phyloP scores from a whole-genome alignment of 2,329 filamentous ascomycete species.

The Trichoderma sp. region DNA sequence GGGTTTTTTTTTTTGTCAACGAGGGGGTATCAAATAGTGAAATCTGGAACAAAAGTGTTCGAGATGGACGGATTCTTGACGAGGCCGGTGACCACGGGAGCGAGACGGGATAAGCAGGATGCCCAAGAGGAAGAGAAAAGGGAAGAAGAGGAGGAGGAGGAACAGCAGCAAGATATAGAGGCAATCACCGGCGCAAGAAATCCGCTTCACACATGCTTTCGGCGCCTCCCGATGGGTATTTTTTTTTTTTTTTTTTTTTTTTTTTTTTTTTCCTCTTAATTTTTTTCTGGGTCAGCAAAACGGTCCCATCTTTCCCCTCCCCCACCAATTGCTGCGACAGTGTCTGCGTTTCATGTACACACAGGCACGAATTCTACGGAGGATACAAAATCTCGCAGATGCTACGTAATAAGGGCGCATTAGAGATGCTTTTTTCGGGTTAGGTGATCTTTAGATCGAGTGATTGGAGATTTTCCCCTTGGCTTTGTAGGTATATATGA shows the following conservation, averaged over 20 bases:
- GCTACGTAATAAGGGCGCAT: background rate
- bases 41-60: background rate
- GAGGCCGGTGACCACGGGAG: slow-evolving; percentile 12
- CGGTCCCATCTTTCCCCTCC: background rate
- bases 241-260: slow-evolving; percentile 23
- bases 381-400: too few relatives aligned
- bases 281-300: background rate
- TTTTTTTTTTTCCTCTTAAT: slow-evolving; percentile 22
- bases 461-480: background rate
- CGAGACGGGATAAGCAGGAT: slow-evolving; percentile 9
- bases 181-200: slow-evolving; percentile 7
- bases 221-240: slow-evolving; percentile 18
- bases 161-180: slow-evolving; percentile 8
- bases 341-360: background rate
- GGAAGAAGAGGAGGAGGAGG: slow-evolving; percentile 13
- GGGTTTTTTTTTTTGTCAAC: background rate
- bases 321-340: slow-evolving; percentile 8
- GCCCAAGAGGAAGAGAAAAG: slow-evolving; percentile 23
- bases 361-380: background rate
- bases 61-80: background rate
- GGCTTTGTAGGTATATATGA: background rate
- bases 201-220: slow-evolving; percentile 15
- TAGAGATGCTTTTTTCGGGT: background rate
- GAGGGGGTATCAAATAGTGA: slow-evolving; percentile 21
- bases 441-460: background rate